A percentile compares a stretch with the other conserved stretches of the same genome.
phyloP scores from a whole-genome alignment of 2,329 filamentous ascomycete species.

The Keithomyces neogunnii region DNA sequence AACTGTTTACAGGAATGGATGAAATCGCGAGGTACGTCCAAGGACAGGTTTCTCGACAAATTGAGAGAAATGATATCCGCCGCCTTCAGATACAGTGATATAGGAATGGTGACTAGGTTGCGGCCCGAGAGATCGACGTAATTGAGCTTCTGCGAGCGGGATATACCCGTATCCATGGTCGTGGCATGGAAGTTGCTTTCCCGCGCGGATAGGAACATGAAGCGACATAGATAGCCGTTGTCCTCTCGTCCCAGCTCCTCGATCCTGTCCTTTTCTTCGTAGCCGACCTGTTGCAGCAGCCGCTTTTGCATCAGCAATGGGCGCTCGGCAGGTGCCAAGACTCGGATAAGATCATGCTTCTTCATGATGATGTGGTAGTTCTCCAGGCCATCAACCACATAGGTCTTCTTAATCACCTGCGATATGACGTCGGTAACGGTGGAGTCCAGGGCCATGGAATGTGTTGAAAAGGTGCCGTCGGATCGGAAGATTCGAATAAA shows the following conservation, averaged over 20 bases:
- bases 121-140: slow-evolving; percentile 86
- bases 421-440: slow-evolving; percentile 79
- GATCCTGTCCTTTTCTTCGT: slow-evolving; percentile 75
- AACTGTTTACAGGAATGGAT: slow-evolving; percentile 87
- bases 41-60: slow-evolving; percentile 80
- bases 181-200: slow-evolving; percentile 68
- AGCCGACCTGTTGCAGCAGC: slow-evolving; percentile 84
- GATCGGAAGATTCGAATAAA: slow-evolving; percentile 93
- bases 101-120: slow-evolving; percentile 90
- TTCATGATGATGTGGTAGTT: slow-evolving; percentile 95
- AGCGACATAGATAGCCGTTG: slow-evolving; percentile 93
- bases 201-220: slow-evolving; percentile 86
- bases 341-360: slow-evolving; percentile 81
- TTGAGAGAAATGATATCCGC: slow-evolving; percentile 92
- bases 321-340: slow-evolving; percentile 69
- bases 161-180: slow-evolving; percentile 68
- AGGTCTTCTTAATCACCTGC: slow-evolving; percentile 92
- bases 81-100: slow-evolving; percentile 84
- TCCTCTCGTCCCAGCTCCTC: slow-evolving; percentile 94
- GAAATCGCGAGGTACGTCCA: slow-evolving; percentile 93
- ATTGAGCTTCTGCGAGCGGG: slow-evolving; percentile 81
- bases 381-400: slow-evolving; percentile 78
- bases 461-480: slow-evolving; percentile 88
- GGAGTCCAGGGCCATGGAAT: slow-evolving; percentile 76
- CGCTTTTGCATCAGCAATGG: slow-evolving; percentile 88